Evolutionary conservation across 2,329 filamentous ascomycete genomes (phyloP).

Genomic region (Colletotrichum noveboracense): DNA sequence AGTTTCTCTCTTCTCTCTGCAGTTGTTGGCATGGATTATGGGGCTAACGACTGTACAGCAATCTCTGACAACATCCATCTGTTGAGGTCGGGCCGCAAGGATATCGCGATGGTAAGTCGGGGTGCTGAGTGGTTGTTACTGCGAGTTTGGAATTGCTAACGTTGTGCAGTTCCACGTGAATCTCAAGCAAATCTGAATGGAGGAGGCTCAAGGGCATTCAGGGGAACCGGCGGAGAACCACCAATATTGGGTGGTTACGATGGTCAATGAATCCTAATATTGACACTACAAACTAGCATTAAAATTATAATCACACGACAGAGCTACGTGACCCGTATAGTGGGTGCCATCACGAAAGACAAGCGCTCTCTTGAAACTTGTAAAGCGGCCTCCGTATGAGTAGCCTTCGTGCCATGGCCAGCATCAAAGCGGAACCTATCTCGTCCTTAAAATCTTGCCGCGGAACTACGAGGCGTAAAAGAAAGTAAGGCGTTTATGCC

Average conservation of each 20-base stretch:
- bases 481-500: rapidly evolving
- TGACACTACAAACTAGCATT: neutral
- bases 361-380: neutral
- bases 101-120: conserved; percentile 36
- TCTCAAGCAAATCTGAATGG: conserved; percentile 11
- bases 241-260: neutral
- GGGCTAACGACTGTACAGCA: conserved; percentile 25
- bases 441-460: neutral
- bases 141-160: neutral
- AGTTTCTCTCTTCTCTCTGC: conserved; percentile 12
- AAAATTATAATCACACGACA: neutral
- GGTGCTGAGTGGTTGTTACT: neutral
- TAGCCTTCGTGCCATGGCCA: neutral
- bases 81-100: conserved; percentile 32
- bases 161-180: conserved; percentile 14
- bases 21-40: rapidly evolving
- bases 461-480: neutral
- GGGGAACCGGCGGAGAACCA: neutral
- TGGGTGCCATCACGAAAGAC: neutral
- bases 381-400: no score
- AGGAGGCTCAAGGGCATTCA: neutral
- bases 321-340: no score
- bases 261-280: neutral
- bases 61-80: conserved; percentile 41
- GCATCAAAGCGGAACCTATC: neutral